These are phyloP conservation scores for Lachnellula cervina DNA, from an alignment of 2,329 filamentous ascomycete genomes.

Conservation along the genomic window DNA sequence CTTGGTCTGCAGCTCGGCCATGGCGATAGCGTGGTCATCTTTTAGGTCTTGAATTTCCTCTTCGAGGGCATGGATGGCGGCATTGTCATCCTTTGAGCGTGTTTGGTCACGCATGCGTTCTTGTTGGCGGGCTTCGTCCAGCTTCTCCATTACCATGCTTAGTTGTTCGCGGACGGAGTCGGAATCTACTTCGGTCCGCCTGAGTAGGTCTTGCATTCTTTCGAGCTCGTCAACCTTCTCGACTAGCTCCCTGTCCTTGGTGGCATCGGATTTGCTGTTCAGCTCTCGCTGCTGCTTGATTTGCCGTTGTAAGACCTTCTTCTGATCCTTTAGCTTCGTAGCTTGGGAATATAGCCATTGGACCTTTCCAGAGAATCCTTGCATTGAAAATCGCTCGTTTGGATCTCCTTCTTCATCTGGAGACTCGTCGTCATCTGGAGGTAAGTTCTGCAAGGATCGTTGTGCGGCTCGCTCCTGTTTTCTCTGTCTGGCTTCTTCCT, in stretches of 20 bases:
- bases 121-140: slow-evolving; percentile 28
- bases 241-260: slow-evolving; percentile 61
- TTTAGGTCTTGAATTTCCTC: slow-evolving; percentile 25
- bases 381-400: slow-evolving; percentile 63
- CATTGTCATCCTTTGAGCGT: slow-evolving; percentile 26
- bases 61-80: slow-evolving; percentile 20
- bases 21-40: slow-evolving; percentile 20
- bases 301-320: slow-evolving; percentile 81
- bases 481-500: slow-evolving; percentile 50
- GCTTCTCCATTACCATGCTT: slow-evolving; percentile 30
- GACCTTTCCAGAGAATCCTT: slow-evolving; percentile 72
- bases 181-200: slow-evolving; percentile 31
- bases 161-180: slow-evolving; percentile 30
- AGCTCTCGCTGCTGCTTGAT: slow-evolving; percentile 94
- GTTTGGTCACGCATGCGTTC: slow-evolving; percentile 21
- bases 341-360: slow-evolving; percentile 73
- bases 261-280: slow-evolving; percentile 77
- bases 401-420: slow-evolving; percentile 56
- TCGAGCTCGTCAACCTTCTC: slow-evolving; percentile 54
- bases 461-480: slow-evolving; percentile 49
- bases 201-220: slow-evolving; percentile 33
- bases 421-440: slow-evolving; percentile 55
- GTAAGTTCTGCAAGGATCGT: slow-evolving; percentile 51
- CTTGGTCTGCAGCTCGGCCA: neutral
- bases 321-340: slow-evolving; percentile 78